Conservation (phyloP, 1,284 basidiomycete species). For the Leccinum pallidistipes region DNA sequence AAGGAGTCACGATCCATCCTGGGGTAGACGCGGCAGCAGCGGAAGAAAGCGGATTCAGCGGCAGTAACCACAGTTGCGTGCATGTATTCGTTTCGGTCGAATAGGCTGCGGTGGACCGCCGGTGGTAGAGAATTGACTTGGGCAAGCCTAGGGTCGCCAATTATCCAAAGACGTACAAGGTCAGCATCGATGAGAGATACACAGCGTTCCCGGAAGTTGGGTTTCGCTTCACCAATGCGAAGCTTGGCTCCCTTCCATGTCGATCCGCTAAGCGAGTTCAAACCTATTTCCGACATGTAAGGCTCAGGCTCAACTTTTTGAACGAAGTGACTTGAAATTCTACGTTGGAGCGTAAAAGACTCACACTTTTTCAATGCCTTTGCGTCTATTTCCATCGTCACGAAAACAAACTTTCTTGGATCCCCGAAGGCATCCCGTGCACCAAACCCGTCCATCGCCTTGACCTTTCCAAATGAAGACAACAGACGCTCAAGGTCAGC, state of each 20-base stretch:
- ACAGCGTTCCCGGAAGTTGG: slow-evolving; percentile 65
- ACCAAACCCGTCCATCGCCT: slow-evolving; percentile 68
- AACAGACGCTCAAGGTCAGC: slow-evolving; percentile 61
- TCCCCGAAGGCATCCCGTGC: slow-evolving; percentile 60
- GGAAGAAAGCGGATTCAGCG: slow-evolving; percentile 59
- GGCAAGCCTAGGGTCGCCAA: slow-evolving; percentile 30
- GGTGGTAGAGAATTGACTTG: slow-evolving; percentile 18
- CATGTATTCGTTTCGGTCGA: slow-evolving; percentile 37
- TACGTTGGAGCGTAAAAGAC: slow-evolving; percentile 22
- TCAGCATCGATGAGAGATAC: slow-evolving; percentile 8
- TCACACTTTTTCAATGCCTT: slow-evolving; percentile 63
- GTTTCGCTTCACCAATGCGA: slow-evolving; percentile 76
- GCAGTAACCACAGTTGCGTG: slow-evolving; percentile 41
- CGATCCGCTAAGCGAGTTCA: slow-evolving; percentile 73
- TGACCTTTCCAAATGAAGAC: slow-evolving; percentile 65
- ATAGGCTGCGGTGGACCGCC: no score
- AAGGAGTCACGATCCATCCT: slow-evolving; percentile 67
- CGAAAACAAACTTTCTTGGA: slow-evolving; percentile 68
- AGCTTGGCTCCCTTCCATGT: slow-evolving; percentile 83
- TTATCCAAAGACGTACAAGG: not conserved
- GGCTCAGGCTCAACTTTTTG: not conserved
- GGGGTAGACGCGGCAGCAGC: slow-evolving; percentile 49
- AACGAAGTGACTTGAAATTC: not conserved
- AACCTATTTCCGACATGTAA: slow-evolving; percentile 44
- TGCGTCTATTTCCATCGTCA: slow-evolving; percentile 67